phyloP scores from a whole-genome alignment of 257 asterid genomes.

The Primulina eburnea region DNA sequence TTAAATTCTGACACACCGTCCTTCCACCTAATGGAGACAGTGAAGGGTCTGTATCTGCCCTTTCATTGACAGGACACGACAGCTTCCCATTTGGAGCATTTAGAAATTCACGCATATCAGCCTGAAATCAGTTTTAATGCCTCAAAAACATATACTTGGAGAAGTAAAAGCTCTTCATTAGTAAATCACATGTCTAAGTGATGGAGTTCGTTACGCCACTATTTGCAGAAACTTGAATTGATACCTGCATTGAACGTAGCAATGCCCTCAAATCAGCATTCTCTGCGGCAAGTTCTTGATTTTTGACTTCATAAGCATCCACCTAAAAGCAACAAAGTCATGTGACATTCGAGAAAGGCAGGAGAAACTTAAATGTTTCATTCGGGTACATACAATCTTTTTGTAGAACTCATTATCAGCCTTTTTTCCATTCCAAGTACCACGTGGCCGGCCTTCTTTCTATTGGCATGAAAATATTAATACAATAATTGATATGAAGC shows the following conservation, averaged over 20 bases:
- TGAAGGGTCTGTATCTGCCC: conserved; percentile 63
- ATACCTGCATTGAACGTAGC: conserved; percentile 94
- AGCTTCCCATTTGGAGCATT: conserved; percentile 87
- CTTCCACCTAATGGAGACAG: conserved; percentile 92
- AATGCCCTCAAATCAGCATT: conserved; percentile 93
- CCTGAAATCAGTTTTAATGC: conserved; percentile 39
- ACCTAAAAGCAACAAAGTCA: conserved; percentile 51
- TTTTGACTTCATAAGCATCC: conserved; percentile 91
- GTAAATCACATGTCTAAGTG: conserved; percentile 8
- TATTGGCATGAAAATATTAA: conserved; percentile 33
- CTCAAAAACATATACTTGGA: conserved; percentile 15
- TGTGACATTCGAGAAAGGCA: background rate
- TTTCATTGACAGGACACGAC: conserved; percentile 53
- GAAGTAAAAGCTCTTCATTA: conserved; percentile 11
- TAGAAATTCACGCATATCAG: conserved; percentile 87
- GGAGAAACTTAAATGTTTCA: conserved; percentile 24
- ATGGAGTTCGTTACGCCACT: background rate
- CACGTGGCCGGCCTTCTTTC: conserved; percentile 99
- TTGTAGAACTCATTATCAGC: conserved; percentile 89
- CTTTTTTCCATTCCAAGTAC: conserved; percentile 94
- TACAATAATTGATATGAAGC: conserved; percentile 1
- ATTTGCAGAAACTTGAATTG: background rate
- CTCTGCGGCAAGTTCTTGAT: conserved; percentile 89
- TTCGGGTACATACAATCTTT: conserved; percentile 65
- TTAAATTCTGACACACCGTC: conserved; percentile 54